Evolutionary conservation across 1,139 yeast species (phyloP).

Genomic region (Meyerozyma carpophila): DNA sequence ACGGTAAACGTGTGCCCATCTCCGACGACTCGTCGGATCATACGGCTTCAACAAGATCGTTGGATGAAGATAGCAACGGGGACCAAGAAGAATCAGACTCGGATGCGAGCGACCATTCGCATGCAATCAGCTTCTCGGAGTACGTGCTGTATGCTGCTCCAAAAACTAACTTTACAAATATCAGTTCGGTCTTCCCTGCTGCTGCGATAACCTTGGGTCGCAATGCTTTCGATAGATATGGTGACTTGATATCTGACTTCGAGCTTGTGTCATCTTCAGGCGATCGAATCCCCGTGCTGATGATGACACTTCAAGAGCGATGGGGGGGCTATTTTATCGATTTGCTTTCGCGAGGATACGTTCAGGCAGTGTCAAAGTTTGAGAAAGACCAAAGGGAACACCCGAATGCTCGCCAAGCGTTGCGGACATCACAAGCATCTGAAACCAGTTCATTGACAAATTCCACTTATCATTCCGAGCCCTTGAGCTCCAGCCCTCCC

Average conservation of each 20-base stretch:
- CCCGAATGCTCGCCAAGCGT: neutral
- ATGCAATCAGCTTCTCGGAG: constrained; percentile 49
- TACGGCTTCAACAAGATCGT: neutral
- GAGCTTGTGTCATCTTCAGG: constrained; percentile 67
- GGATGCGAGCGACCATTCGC: neutral
- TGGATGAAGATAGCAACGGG: neutral
- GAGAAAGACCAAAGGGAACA: constrained; percentile 25
- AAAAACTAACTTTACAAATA: constrained; percentile 57
- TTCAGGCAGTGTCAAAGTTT: constrained; percentile 48
- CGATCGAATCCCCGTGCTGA: constrained; percentile 56
- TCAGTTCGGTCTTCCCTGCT: constrained; percentile 65
- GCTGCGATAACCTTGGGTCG: constrained; percentile 74
- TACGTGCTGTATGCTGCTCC: constrained; percentile 79
- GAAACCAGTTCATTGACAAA: neutral
- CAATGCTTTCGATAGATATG: constrained; percentile 65
- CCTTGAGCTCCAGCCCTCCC: neutral
- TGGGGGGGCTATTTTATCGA: constrained; percentile 72
- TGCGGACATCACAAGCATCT: constrained; percentile 1
- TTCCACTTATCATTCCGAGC: neutral
- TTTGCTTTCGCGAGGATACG: constrained; percentile 57
- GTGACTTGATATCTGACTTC: constrained; percentile 61
- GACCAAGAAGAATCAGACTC: neutral
- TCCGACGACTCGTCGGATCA: neutral
- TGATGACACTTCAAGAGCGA: constrained; percentile 55
- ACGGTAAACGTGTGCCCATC: neutral